Percentiles rank a stretch among this genome's conserved stretches.
These are phyloP conservation scores for Solanum tacnaense DNA, from an alignment of 257 asterid species.

Conservation along the genomic window DNA sequence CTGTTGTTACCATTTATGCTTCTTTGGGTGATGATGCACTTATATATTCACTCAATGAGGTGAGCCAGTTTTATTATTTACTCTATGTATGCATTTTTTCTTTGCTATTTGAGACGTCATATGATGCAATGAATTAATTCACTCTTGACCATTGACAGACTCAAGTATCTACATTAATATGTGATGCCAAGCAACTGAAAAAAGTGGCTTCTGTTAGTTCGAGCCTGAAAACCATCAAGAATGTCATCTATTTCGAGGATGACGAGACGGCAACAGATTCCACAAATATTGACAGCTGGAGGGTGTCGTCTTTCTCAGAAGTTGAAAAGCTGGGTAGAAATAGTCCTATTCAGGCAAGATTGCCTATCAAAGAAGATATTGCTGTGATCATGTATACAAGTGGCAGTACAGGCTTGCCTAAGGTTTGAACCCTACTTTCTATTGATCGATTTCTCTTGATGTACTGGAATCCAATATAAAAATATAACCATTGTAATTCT, in stretches of 20 bases:
- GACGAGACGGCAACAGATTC: constrained; percentile 34
- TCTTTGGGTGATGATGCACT: constrained; percentile 88
- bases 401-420: constrained; percentile 93
- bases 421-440: constrained; percentile 28
- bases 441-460: not conserved
- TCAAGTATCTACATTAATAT: constrained; percentile 71
- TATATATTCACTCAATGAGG: constrained; percentile 83
- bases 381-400: constrained; percentile 96
- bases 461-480: not conserved
- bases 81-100: not conserved
- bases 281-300: constrained; percentile 36
- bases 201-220: constrained; percentile 55
- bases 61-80: constrained; percentile 6
- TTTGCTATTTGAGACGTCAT: not conserved
- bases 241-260: constrained; percentile 62
- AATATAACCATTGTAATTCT: not conserved
- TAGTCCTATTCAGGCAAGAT: constrained; percentile 40
- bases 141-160: constrained; percentile 42
- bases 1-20: constrained; percentile 83
- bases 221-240: constrained; percentile 45
- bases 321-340: constrained; percentile 66
- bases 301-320: constrained; percentile 50
- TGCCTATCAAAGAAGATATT: constrained; percentile 67
- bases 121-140: not conserved
- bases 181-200: constrained; percentile 71